phyloP scores from a whole-genome alignment of 2,329 filamentous ascomycete genomes.

The Penicillium janthinellum region DNA sequence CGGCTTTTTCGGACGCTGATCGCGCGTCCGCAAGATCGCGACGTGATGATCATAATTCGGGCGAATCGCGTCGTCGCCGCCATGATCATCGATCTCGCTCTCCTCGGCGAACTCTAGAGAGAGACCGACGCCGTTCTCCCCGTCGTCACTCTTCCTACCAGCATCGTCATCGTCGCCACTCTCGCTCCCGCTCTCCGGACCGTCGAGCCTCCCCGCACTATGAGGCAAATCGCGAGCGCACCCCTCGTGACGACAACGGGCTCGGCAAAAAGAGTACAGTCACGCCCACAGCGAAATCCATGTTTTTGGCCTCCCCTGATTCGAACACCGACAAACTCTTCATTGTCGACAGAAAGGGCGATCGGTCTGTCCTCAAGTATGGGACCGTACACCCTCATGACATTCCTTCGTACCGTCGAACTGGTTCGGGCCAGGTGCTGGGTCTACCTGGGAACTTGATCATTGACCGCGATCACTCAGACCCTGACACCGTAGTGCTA shows the following conservation, averaged over 20 bases:
- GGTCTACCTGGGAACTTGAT: slow-evolving; percentile 61
- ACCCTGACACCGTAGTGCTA: slow-evolving; percentile 31
- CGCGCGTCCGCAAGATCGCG: slow-evolving; percentile 22
- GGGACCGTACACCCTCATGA: slow-evolving; percentile 71
- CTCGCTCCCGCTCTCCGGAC: background rate
- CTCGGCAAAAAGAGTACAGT: background rate
- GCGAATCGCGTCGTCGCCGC: slow-evolving; percentile 18
- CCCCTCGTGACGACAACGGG: background rate
- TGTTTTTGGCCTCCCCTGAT: background rate
- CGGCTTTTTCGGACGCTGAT: slow-evolving; percentile 26
- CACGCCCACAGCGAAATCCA: background rate
- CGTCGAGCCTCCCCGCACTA: background rate
- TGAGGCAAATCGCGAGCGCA: background rate
- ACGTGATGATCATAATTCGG: slow-evolving; percentile 5
- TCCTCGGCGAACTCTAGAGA: slow-evolving; percentile 22
- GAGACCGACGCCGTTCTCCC: background rate
- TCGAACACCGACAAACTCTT: slow-evolving; percentile 47
- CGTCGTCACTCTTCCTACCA: background rate
- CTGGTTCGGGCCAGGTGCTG: slow-evolving; percentile 69
- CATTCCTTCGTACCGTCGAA: slow-evolving; percentile 70
- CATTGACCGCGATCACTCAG: slow-evolving; percentile 66
- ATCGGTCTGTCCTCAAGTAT: slow-evolving; percentile 73
- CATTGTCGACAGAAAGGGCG: slow-evolving; percentile 72
- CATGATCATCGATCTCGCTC: slow-evolving; percentile 30
- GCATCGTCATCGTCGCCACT: background rate